phyloP scores from a whole-genome alignment of 2,329 filamentous ascomycete species.

The Amesomyces nigricolor region DNA sequence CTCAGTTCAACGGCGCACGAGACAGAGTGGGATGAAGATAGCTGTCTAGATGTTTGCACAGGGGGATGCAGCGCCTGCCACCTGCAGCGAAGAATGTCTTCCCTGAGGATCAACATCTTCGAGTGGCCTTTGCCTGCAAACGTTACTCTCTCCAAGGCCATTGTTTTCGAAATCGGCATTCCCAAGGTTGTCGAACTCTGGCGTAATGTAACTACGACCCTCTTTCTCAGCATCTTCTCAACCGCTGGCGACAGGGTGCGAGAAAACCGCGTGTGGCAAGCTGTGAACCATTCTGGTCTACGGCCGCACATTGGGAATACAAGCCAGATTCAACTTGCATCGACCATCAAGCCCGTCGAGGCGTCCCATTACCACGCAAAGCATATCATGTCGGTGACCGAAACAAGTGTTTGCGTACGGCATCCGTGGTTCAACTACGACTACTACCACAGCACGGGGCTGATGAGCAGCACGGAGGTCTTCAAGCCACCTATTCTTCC shows the following conservation, averaged over 20 bases:
- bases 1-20: neutral
- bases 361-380: constrained; percentile 17
- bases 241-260: neutral
- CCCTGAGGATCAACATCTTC: constrained; percentile 2
- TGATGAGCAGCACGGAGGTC: neutral
- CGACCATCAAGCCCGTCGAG: constrained; percentile 15
- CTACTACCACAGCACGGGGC: constrained; percentile 4
- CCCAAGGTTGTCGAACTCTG: constrained; percentile 7
- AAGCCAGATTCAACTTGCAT: constrained; percentile 17
- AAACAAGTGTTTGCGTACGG: constrained; percentile 5
- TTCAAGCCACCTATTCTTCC: constrained; percentile 2
- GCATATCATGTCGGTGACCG: constrained; percentile 10
- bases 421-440: constrained; percentile 11
- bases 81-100: neutral
- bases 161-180: constrained; percentile 15
- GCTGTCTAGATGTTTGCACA: neutral
- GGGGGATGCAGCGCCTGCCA: neutral
- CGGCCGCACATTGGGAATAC: neutral
- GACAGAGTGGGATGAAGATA: neutral
- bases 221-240: constrained; percentile 4
- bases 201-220: constrained; percentile 7
- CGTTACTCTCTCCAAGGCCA: neutral
- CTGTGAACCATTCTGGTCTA: constrained; percentile 4
- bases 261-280: neutral
- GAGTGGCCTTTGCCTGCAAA: constrained; percentile 13